Percentiles rank a stretch among this genome's conserved stretches.
phyloP scores from a whole-genome alignment of 2,329 filamentous ascomycete species.

The Aspergillus candidus region DNA sequence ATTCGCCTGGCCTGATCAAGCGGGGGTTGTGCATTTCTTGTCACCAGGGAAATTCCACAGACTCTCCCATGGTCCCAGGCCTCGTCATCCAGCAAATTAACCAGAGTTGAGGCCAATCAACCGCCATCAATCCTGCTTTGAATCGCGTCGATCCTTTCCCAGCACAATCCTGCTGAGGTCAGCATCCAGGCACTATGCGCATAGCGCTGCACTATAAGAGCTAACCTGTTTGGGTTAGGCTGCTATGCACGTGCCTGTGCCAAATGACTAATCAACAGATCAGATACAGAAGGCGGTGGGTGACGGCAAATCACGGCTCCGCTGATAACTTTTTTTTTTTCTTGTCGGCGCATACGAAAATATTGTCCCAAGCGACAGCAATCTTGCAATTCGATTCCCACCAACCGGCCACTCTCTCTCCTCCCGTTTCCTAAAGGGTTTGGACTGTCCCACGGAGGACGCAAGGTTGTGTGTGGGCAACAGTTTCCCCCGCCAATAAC shows the following conservation, averaged over 20 bases:
- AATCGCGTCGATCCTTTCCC: not conserved
- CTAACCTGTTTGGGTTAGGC: not conserved
- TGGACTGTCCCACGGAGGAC: not conserved
- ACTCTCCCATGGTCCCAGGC: not conserved
- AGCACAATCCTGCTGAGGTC: too few species aligned
- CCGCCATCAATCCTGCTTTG: not conserved
- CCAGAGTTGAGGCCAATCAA: not conserved
- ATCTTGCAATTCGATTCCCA: constrained; percentile 2
- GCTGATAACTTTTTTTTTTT: constrained; percentile 26
- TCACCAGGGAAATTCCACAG: too few species aligned
- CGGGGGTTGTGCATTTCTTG: too few species aligned
- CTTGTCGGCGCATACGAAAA: not conserved
- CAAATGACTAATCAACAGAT: constrained; percentile 14
- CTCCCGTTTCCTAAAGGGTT: constrained; percentile 1
- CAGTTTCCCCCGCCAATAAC: not conserved
- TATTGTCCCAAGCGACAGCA: not conserved
- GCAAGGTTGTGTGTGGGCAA: not conserved
- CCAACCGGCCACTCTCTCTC: constrained; percentile 1
- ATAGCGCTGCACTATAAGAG: too few species aligned
- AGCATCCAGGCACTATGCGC: not conserved
- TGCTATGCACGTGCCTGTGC: too few species aligned
- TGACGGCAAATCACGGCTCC: constrained; percentile 17
- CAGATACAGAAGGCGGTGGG: constrained; percentile 10
- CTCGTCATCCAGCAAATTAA: not conserved
- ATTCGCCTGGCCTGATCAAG: too few species aligned